Base-by-base conservation (phyloP, 345 rosid species). In the Anastatica hierochuntica region DNA sequence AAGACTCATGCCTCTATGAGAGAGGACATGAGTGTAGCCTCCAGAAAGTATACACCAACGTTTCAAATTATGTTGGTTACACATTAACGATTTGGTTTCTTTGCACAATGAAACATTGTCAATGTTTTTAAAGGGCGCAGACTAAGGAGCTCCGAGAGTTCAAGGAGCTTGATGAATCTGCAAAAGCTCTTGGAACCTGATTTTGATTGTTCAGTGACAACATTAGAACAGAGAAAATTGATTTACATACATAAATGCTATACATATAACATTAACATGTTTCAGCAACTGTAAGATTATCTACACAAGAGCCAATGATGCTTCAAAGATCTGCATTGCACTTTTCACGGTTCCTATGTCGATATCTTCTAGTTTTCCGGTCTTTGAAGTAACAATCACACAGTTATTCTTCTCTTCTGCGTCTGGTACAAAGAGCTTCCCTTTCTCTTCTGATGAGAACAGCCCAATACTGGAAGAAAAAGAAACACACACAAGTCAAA, bases 1-100 rank as follows among this genome's bases (percentile, higher is more conserved):
- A 77, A 81, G 98, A 58, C 88, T 92, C 6, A 88, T 92, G 97
- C 88, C 90, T 3, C 78, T 85, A 27, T 88, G 70, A 49, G 53
- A 49, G 52, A 51, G 66, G 48, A 35, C 46, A 41, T 59, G 15
- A 54, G 23, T 34, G 7, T 27, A 3, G n/a, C 43, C 18, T 12
- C 48, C 16, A 19, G 20, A 54, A 35, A 27, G 17, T 27, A 43
- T 45, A 53, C 68, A 38, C 15, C 35, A 63, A 33, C 30, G 15
- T 15, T 10, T 40, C 20, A 56, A 48, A 7, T 42, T 33, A 33
- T 56, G 30, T 64, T 56, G 17, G 14, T 64, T 49, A 24, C 42
- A 23, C 1, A 40, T 12, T 20, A 12, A 30, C 37, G 49, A 64
- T 48, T 49, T 21, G 39, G 39, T 55, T 31, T 16, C 37, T 36